A percentile compares a stretch with the other conserved stretches of the same genome.
Conservation (phyloP, 2,329 filamentous ascomycete genomes). For the Biscogniauxia mediterranea region DNA sequence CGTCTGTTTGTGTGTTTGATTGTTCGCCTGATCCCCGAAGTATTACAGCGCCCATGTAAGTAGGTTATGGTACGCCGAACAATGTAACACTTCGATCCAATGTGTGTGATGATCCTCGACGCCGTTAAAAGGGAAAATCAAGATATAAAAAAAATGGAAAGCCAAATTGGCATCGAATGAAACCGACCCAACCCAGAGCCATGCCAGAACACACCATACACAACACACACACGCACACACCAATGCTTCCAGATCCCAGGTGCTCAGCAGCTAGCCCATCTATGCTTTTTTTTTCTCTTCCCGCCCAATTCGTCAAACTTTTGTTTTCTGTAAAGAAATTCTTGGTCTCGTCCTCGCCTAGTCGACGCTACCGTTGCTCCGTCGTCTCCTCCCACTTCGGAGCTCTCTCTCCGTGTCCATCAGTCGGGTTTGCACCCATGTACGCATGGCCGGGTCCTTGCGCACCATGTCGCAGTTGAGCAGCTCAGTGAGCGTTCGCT, state of each 20-base stretch:
- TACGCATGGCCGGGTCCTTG: constrained; percentile 49
- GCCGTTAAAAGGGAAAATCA: neutral
- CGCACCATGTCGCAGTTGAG: constrained; percentile 59
- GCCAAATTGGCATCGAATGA: neutral
- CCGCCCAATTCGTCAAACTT: neutral
- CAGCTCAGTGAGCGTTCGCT: constrained; percentile 59
- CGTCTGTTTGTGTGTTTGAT: neutral
- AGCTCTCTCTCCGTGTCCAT: constrained; percentile 62
- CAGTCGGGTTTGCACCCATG: constrained; percentile 57
- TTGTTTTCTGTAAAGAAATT: neutral
- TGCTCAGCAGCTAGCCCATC: neutral
- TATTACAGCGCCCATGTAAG: neutral
- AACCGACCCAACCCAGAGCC: neutral
- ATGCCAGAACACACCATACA: neutral
- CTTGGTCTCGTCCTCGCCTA: constrained; percentile 9
- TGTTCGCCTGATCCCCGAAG: neutral
- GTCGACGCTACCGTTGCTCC: constrained; percentile 36
- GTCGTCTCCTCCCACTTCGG: constrained; percentile 49
- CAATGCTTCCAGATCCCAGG: neutral
- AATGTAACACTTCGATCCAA: neutral
- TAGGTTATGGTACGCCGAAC: neutral
- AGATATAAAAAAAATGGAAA: neutral
- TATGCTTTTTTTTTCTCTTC: neutral
- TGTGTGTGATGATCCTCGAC: neutral
- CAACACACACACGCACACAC: no score